Conservation (phyloP, 176 grass and related monocot genomes). For the Juncus inflexus region DNA sequence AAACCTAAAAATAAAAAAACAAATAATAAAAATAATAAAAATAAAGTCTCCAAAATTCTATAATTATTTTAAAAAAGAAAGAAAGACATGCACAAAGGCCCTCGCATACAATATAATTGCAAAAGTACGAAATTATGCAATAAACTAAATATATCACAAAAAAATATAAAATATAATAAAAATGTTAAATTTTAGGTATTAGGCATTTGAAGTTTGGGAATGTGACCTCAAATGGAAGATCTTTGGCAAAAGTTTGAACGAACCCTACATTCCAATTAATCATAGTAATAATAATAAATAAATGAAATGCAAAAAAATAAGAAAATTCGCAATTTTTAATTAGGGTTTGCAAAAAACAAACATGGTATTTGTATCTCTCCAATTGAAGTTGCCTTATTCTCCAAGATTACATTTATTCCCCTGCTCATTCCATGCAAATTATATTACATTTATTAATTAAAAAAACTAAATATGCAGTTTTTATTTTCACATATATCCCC, state of each 20-base stretch:
- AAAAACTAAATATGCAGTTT: slow-evolving; percentile 61
- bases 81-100: slow-evolving; percentile 10
- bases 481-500: slow-evolving; percentile 45
- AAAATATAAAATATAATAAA: slow-evolving; percentile 25
- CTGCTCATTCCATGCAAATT: slow-evolving; percentile 97
- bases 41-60: no score
- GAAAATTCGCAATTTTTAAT: slow-evolving; percentile 58
- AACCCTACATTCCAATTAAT: slow-evolving; percentile 71
- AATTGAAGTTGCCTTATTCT: slow-evolving; percentile 86
- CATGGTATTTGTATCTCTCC: slow-evolving; percentile 67
- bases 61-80: slow-evolving; percentile 1
- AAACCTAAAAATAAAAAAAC: slow-evolving; percentile 57
- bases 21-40: slow-evolving; percentile 13
- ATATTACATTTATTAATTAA: slow-evolving; percentile 45
- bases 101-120: slow-evolving; percentile 23
- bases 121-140: slow-evolving; percentile 25
- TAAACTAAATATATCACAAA: slow-evolving; percentile 20
- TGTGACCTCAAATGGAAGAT: slow-evolving; percentile 75
- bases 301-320: slow-evolving; percentile 39
- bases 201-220: slow-evolving; percentile 60
- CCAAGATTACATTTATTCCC: slow-evolving; percentile 67
- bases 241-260: slow-evolving; percentile 65
- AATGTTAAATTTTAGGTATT: slow-evolving; percentile 41
- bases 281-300: slow-evolving; percentile 33
- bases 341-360: slow-evolving; percentile 87